phyloP scores from a whole-genome alignment of 352 stramenopile genomes.

The Globisporangium irregulare region DNA sequence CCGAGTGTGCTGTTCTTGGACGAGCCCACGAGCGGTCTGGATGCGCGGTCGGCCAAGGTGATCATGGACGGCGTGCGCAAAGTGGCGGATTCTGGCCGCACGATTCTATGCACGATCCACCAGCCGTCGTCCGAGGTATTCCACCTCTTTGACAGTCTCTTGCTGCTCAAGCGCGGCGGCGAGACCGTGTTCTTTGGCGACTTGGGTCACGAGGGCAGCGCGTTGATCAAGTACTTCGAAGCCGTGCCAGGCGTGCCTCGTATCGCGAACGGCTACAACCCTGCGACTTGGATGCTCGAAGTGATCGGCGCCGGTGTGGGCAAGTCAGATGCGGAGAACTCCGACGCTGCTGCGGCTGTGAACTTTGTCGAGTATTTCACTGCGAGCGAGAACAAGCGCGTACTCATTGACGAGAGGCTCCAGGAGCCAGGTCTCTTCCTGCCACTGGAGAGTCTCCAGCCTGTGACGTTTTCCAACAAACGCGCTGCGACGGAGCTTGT shows the following conservation, averaged over 20 bases:
- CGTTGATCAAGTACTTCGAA: conserved; percentile 58
- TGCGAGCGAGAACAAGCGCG: conserved; percentile 2
- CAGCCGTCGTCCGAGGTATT: conserved; percentile 91
- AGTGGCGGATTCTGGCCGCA: conserved; percentile 70
- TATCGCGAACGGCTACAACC: conserved; percentile 74
- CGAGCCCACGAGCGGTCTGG: conserved; percentile 89
- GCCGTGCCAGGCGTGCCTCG: conserved; percentile 52
- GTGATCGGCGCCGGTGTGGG: conserved; percentile 41
- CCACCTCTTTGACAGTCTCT: conserved; percentile 84
- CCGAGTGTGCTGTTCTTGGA: conserved; percentile 88
- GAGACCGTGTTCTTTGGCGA: conserved; percentile 59
- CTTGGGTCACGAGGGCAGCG: conserved; percentile 26
- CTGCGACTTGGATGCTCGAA: conserved; percentile 67
- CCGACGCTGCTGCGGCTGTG: neutral
- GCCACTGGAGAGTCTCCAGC: conserved; percentile 5
- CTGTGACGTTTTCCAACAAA: conserved; percentile 28
- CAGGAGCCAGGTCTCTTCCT: conserved; percentile 5
- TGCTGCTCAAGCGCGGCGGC: conserved; percentile 78
- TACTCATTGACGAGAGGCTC: conserved; percentile 8
- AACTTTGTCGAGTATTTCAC: conserved; percentile 11
- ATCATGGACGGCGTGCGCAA: conserved; percentile 89
- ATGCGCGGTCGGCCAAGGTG: conserved; percentile 81
- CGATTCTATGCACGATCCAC: conserved; percentile 92
- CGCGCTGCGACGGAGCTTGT: conserved; percentile 33
- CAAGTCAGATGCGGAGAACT: conserved; percentile 2